A percentile compares a stretch with the other conserved stretches of the same genome.
Evolutionary conservation across 2,329 filamentous ascomycete species (phyloP).

Genomic region (Phialophora tarda): DNA sequence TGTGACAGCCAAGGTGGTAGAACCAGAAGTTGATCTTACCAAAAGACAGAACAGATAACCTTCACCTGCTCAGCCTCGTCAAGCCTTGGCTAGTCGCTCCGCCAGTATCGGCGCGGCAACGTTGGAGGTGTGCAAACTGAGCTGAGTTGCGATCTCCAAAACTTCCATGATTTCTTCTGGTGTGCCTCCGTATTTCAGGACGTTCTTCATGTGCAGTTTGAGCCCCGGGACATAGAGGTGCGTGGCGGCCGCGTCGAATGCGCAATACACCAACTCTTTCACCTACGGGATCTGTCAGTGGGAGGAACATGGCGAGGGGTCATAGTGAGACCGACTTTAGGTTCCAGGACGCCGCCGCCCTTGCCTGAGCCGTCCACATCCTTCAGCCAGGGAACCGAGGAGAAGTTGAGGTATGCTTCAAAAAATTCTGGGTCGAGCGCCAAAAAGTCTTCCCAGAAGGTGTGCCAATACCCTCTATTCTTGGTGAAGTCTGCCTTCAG

Average conservation of each 20-base stretch:
- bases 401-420: constrained; percentile 55
- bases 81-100: constrained; percentile 21
- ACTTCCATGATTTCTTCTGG: constrained; percentile 57
- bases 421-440: constrained; percentile 56
- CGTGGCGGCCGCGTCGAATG: constrained; percentile 56
- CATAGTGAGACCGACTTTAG: constrained; percentile 44
- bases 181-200: constrained; percentile 53
- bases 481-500: constrained; percentile 52
- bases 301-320: background rate
- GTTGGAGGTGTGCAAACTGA: constrained; percentile 31
- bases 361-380: constrained; percentile 37
- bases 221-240: constrained; percentile 56
- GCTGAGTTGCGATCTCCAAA: constrained; percentile 50
- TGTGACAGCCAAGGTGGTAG: background rate
- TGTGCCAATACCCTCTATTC: constrained; percentile 56
- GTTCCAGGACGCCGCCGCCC: constrained; percentile 47
- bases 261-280: constrained; percentile 57
- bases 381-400: constrained; percentile 47
- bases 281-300: constrained; percentile 28
- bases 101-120: constrained; percentile 30
- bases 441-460: constrained; percentile 41
- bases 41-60: background rate
- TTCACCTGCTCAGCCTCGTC: constrained; percentile 15
- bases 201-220: constrained; percentile 58
- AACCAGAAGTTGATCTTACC: background rate